Evolutionary conservation across 345 rosid species (phyloP).

Genomic region (Rhodomyrtus tomentosa): DNA sequence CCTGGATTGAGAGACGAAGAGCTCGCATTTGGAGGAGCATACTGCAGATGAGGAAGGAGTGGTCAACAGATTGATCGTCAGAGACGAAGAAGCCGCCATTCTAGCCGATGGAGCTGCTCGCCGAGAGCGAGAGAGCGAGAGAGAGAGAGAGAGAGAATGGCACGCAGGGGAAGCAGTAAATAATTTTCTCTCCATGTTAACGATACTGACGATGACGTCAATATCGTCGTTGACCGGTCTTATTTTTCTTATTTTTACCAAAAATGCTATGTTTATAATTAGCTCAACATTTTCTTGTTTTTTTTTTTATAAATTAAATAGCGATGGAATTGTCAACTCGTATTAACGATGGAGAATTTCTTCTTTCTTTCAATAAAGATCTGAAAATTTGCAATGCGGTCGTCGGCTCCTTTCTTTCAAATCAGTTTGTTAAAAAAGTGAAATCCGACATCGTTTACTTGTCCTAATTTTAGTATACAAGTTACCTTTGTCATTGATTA

Average conservation of each 20-base stretch:
- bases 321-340: not conserved
- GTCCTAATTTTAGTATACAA: no score
- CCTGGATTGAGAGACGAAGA: not conserved
- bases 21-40: not conserved
- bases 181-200: not conserved
- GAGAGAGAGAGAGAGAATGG: no score
- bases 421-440: no score
- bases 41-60: not conserved
- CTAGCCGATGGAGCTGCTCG: conserved; percentile 1
- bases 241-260: not conserved
- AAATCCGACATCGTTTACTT: no score
- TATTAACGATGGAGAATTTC: not conserved
- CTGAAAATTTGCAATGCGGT: not conserved
- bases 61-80: conserved; percentile 27
- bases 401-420: no score
- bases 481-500: not conserved
- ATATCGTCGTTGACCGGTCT: not conserved
- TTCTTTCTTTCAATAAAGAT: not conserved
- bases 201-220: not conserved
- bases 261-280: not conserved
- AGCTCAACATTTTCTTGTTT: not conserved
- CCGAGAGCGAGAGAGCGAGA: not conserved
- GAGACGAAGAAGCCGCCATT: conserved; percentile 29
- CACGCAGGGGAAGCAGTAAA: not conserved
- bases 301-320: not conserved